Evolutionary conservation across 345 rosid genomes (phyloP), one percentile per base, ranked within the genome.

Genomic region (Eucalyptus regnans): DNA sequence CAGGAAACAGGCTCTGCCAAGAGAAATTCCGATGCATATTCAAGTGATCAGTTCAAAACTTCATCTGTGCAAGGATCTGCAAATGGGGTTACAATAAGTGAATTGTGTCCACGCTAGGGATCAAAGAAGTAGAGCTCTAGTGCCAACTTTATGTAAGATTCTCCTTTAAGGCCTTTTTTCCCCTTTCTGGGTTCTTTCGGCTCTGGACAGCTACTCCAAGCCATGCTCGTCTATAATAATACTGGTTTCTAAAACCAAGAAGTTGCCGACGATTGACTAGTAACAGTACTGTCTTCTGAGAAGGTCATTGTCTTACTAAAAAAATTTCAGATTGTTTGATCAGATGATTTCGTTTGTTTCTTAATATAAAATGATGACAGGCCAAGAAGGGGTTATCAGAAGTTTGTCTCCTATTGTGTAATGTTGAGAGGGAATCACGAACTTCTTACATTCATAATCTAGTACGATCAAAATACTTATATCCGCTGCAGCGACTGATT

Each of bases 61-160:
- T 86, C 87, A 87, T 88, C 87, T 8, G 86, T 50, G 43, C 90
- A 89, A 81, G 83, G 20, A 22, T 94, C 95, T 7, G 48, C 90
- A 29, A 94, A 94, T 87, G 87, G 88, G 58, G 90, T 92, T 60
- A 90, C 94, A 29, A 87, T 94, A 87, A 89, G 90, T 17, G 95
- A 92, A 85, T 90, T 93, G 89, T 84, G 89, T 88, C 91, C 93
- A 64, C 92, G 93, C 49, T 92, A 88, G 89, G 48, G n/a, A 41
- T 86, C 52, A 84, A 25, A 84, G 52, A 84, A 84, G 31, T 48
- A 84, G n/a, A 84, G 22, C 79, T 37, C 37, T 8, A 31, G 7
- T 66, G 79, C 79, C 86, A 84, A 84, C 7, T 43, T 46, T 12
- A 84, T 44, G 54, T 41, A 46, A 31, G 22, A 66, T 66, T 66